Percentiles rank a stretch among this genome's conserved stretches.
Evolutionary conservation across 768 basidiomycete genomes (phyloP).

Genomic region (Phylloporus sp.): DNA sequence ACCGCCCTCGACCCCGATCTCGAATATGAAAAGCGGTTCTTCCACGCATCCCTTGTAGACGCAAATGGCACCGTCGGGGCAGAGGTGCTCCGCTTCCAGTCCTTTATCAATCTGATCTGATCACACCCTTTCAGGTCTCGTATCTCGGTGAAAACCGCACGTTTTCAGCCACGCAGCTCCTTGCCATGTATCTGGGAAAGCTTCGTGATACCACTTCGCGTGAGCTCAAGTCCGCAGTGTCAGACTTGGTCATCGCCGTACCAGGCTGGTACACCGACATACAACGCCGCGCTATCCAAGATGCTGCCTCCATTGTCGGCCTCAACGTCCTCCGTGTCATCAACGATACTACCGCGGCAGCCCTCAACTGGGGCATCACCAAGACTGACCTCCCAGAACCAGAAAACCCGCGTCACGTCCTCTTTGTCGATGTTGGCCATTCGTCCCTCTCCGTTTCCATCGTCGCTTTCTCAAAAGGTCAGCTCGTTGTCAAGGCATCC

Average conservation of each 20-base stretch:
- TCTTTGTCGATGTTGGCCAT: constrained; percentile 95
- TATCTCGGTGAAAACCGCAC: constrained; percentile 77
- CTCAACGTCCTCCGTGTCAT: constrained; percentile 92
- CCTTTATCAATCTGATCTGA: constrained; percentile 12
- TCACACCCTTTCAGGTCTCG: constrained; percentile 55
- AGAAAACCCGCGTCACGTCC: constrained; percentile 80
- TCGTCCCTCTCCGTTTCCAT: constrained; percentile 83
- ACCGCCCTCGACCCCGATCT: constrained; percentile 78
- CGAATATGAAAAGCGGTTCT: constrained; percentile 84
- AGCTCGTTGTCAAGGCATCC: constrained; percentile 79
- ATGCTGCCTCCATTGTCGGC: constrained; percentile 85
- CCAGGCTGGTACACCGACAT: constrained; percentile 96
- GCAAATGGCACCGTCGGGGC: constrained; percentile 78
- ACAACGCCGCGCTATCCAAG: constrained; percentile 86
- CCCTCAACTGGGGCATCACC: constrained; percentile 98
- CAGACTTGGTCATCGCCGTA: constrained; percentile 92
- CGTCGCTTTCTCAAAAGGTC: constrained; percentile 92
- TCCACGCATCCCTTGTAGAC: constrained; percentile 85
- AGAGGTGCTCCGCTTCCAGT: constrained; percentile 48
- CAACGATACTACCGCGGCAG: constrained; percentile 94
- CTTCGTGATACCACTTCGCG: constrained; percentile 79
- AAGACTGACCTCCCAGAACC: constrained; percentile 91
- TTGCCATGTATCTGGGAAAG: constrained; percentile 88
- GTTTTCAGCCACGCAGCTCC: constrained; percentile 88
- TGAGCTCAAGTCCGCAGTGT: constrained; percentile 84